Evolutionary conservation across 345 rosid genomes (phyloP).

Genomic region (Lagerstroemia speciosa): DNA sequence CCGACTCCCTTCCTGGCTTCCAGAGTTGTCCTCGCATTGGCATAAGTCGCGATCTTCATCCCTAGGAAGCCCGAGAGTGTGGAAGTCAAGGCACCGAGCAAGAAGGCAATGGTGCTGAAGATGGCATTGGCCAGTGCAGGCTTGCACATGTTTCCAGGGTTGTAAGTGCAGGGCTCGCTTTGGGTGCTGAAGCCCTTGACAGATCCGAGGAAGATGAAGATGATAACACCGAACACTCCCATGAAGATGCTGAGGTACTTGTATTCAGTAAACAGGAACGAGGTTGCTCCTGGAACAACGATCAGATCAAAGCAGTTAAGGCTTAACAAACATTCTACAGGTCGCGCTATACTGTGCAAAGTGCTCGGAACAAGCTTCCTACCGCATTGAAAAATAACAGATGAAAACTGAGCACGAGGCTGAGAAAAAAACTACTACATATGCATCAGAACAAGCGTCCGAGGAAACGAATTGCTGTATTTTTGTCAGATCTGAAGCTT

Average conservation of each 20-base stretch:
- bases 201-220: slow-evolving; percentile 65
- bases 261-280: slow-evolving; percentile 51
- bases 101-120: slow-evolving; percentile 55
- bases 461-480: not conserved
- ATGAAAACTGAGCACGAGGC: not conserved
- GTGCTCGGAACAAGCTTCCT: not conserved
- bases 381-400: not conserved
- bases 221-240: slow-evolving; percentile 34
- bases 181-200: slow-evolving; percentile 59
- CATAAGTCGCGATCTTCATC: slow-evolving; percentile 64
- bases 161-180: slow-evolving; percentile 53
- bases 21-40: slow-evolving; percentile 63
- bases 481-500: not conserved
- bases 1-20: slow-evolving; percentile 63
- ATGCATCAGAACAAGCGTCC: too few relatives aligned
- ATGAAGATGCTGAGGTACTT: slow-evolving; percentile 46
- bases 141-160: slow-evolving; percentile 42
- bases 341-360: not conserved
- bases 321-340: not conserved
- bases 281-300: slow-evolving; percentile 42
- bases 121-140: slow-evolving; percentile 57
- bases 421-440: not conserved
- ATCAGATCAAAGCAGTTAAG: not conserved
- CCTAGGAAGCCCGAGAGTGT: slow-evolving; percentile 59
- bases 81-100: slow-evolving; percentile 61